phyloP scores from a whole-genome alignment of 2,329 filamentous ascomycete genomes.

The Talaromyces islandicus region DNA sequence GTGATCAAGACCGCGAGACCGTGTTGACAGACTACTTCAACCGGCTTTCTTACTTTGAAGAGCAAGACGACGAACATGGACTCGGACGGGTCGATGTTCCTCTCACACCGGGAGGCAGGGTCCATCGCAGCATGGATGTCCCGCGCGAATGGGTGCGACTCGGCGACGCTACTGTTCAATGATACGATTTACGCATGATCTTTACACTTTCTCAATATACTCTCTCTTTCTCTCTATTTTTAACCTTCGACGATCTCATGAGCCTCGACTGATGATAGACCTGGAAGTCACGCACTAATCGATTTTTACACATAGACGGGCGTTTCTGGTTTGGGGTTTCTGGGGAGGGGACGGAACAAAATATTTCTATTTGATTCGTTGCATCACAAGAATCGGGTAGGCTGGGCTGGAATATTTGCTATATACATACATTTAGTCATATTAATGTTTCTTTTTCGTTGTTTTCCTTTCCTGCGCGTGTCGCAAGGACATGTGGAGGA shows the following conservation, averaged over 20 bases:
- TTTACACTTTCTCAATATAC: background rate
- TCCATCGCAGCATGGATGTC: slow-evolving; percentile 61
- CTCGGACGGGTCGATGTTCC: slow-evolving; percentile 50
- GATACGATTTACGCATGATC: background rate
- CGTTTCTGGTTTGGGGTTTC: background rate
- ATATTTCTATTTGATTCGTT: background rate
- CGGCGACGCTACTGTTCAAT: slow-evolving; percentile 22
- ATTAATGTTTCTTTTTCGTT: background rate
- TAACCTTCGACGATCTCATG: background rate
- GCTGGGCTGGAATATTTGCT: background rate
- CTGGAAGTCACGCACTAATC: background rate
- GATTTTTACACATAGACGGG: background rate
- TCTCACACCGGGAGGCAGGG: slow-evolving; percentile 56
- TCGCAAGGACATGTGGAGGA: background rate
- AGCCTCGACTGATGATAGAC: background rate
- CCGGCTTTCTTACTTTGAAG: slow-evolving; percentile 63
- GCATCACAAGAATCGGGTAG: background rate
- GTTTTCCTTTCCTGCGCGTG: background rate
- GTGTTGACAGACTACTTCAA: slow-evolving; percentile 81
- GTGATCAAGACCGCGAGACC: slow-evolving; percentile 58
- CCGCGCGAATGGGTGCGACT: slow-evolving; percentile 48
- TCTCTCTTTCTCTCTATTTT: no score
- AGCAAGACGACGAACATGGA: slow-evolving; percentile 49
- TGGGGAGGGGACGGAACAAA: background rate
- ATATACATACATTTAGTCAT: background rate